These are phyloP conservation scores for Candida vaughaniae DNA, from an alignment of 805 yeast species.

Conservation along the genomic window DNA sequence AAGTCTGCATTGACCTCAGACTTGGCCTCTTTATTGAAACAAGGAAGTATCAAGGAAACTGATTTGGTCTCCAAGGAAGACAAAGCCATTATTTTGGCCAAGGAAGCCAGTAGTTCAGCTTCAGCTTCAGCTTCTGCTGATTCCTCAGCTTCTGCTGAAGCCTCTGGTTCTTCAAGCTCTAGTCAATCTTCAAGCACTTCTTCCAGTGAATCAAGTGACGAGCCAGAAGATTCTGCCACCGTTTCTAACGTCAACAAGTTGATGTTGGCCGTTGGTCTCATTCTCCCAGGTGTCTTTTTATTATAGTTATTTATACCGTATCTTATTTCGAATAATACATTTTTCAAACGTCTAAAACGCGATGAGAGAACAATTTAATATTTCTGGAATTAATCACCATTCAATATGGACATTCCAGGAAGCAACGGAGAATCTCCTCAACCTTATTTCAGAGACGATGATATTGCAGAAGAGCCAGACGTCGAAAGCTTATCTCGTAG, in stretches of 20 bases:
- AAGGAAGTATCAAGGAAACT: conserved; percentile 13
- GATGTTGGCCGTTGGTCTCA: neutral
- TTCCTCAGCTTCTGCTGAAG: conserved; percentile 7
- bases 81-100: conserved; percentile 6
- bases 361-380: too few species aligned
- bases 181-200: conserved; percentile 9
- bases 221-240: conserved; percentile 2
- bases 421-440: neutral
- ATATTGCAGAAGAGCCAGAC: neutral
- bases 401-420: neutral
- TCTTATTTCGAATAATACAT: neutral
- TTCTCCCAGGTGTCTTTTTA: conserved; percentile 4
- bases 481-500: conserved; percentile 32
- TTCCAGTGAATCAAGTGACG: conserved; percentile 8
- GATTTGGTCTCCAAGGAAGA: conserved; percentile 15
- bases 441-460: neutral
- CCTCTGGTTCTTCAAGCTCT: conserved; percentile 2
- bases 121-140: conserved; percentile 3
- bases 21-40: conserved; percentile 20
- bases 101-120: conserved; percentile 5
- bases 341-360: neutral
- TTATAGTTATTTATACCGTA: conserved; percentile 3
- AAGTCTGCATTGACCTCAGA: conserved; percentile 21
- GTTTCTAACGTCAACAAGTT: conserved; percentile 1
- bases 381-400: too few species aligned